These are phyloP conservation scores for Meira miltonrushii DNA, from an alignment of 1,284 basidiomycete genomes.

Conservation along the genomic window DNA sequence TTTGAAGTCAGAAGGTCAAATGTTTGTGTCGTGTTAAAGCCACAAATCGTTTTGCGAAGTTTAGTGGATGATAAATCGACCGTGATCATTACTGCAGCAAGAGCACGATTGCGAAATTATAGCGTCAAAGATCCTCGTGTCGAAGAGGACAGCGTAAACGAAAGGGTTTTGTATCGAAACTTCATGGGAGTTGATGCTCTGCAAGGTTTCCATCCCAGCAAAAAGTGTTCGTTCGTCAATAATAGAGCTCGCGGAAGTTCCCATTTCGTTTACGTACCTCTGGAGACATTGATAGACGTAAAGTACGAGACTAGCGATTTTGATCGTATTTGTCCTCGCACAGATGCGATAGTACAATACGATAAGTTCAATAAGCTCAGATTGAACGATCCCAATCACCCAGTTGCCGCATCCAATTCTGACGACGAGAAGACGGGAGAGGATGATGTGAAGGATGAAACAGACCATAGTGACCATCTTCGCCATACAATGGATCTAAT, in stretches of 20 bases:
- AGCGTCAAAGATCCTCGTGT: constrained; percentile 66
- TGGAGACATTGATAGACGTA: constrained; percentile 63
- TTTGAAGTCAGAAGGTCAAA: constrained; percentile 61
- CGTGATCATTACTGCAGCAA: constrained; percentile 73
- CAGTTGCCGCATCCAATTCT: constrained; percentile 40
- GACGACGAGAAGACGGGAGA: no score
- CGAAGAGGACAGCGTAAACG: constrained; percentile 78
- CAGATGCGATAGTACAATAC: constrained; percentile 76
- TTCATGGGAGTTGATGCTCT: constrained; percentile 71
- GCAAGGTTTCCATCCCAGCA: constrained; percentile 76
- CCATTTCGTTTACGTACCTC: constrained; percentile 62
- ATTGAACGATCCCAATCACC: constrained; percentile 67
- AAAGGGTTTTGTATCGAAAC: constrained; percentile 76
- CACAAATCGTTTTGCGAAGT: constrained; percentile 78
- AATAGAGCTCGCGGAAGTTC: constrained; percentile 40
- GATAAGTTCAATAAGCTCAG: constrained; percentile 77
- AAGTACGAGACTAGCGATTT: constrained; percentile 28
- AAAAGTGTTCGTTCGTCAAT: constrained; percentile 50
- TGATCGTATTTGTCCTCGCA: constrained; percentile 82
- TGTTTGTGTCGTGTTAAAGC: constrained; percentile 79
- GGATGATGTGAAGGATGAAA: constrained; percentile 31
- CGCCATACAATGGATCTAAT: constrained; percentile 79
- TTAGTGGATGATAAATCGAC: constrained; percentile 63
- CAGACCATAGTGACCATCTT: constrained; percentile 62
- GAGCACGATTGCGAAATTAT: constrained; percentile 75